These are phyloP conservation scores for Volvox carteri DNA, from an alignment of 163 green algal genomes.

Conservation along the genomic window DNA sequence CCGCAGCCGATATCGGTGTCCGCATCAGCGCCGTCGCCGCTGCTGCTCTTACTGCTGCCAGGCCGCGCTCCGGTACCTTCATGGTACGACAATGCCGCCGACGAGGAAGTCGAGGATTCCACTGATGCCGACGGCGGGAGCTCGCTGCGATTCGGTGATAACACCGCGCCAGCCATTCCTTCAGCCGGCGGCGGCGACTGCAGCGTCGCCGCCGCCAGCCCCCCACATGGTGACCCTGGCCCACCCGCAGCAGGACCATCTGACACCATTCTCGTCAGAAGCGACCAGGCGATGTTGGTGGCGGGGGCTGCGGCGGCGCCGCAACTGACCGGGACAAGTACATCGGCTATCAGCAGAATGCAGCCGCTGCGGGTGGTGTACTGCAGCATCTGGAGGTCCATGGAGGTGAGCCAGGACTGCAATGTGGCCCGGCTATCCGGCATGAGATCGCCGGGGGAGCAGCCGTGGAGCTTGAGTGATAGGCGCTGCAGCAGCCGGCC, in stretches of 20 bases:
- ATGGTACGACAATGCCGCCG: neutral
- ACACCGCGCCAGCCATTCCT: neutral
- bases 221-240: neutral
- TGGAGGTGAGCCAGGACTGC: constrained; percentile 24
- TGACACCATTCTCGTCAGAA: neutral
- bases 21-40: neutral
- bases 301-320: neutral
- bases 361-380: constrained; percentile 32
- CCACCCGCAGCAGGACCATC: neutral
- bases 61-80: neutral
- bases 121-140: too few relatives aligned
- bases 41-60: neutral
- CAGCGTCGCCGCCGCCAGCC: neutral
- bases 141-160: neutral
- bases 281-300: neutral
- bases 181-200: neutral
- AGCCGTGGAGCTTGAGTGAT: constrained; percentile 48
- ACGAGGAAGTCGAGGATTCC: too few relatives aligned
- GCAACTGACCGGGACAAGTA: neutral
- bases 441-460: constrained; percentile 21
- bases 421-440: constrained; percentile 12
- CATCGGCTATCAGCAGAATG: constrained; percentile 23
- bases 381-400: constrained; percentile 32
- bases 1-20: neutral
- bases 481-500: constrained; percentile 43